Conservation (phyloP, 768 basidiomycete genomes). For the Tulasnella sp. region DNA sequence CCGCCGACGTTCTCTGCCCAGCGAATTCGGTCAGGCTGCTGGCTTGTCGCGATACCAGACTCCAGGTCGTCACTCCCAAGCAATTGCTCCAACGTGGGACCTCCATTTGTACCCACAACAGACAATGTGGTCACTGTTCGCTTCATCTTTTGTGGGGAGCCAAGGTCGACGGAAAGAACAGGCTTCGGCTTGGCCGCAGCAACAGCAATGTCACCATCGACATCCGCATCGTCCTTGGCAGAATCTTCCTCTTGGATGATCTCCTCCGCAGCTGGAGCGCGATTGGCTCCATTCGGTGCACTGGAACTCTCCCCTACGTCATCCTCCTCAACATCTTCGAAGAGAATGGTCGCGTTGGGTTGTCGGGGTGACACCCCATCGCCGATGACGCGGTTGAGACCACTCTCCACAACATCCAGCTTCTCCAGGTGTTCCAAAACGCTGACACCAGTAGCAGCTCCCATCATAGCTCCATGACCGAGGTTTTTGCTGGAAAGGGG, state of each 20-base stretch:
- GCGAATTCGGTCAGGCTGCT: background rate
- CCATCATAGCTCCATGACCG: conserved; percentile 52
- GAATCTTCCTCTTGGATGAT: background rate
- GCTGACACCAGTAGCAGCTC: conserved; percentile 78
- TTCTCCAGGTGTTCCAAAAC: conserved; percentile 81
- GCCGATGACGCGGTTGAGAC: conserved; percentile 20
- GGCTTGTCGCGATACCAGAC: background rate
- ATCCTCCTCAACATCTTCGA: conserved; percentile 21
- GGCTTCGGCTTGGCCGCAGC: background rate
- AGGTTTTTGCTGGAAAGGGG: conserved; percentile 76
- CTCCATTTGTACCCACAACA: background rate
- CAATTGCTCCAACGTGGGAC: background rate
- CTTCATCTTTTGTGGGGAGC: background rate
- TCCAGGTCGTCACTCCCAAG: conserved; percentile 10
- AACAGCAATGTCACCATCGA: background rate
- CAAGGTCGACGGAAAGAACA: conserved; percentile 5
- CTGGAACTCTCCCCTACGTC: conserved; percentile 11
- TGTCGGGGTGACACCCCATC: conserved; percentile 4
- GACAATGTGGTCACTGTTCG: background rate
- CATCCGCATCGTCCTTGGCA: background rate
- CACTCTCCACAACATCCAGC: conserved; percentile 57
- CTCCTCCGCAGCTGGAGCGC: background rate
- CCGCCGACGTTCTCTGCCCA: background rate
- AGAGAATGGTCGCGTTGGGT: background rate
- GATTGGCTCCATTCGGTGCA: background rate